Base-by-base conservation (phyloP, 2,329 filamentous ascomycete genomes). In the Ascomycota sp. region DNA sequence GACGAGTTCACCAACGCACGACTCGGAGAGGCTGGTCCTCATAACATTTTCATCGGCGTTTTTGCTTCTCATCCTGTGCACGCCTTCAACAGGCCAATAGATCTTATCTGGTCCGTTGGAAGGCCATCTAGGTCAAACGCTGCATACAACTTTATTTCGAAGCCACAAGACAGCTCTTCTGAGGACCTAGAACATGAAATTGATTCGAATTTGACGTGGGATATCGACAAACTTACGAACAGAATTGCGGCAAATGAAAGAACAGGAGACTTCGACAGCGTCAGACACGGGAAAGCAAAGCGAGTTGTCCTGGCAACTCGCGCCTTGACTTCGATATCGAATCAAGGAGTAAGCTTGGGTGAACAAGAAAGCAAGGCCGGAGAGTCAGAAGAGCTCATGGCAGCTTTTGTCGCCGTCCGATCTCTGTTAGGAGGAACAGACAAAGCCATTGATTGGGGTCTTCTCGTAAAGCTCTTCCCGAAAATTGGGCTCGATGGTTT, bases 401-500 rank as follows among this genome's bases (percentile, higher is more conserved):
- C 67, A 12, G 64, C 68, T 3, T 68, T 74, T 37, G 54, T 75
- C 33, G 62, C 66, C 10, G 55, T 74, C 28, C 61, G 64, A 12
- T 64, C 64, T 7, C 50, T 76, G 7, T 52, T 72, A 6, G 72
- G 72, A 8, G 72, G 72, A 6, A 56, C 70, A 9, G 65, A 70
- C 39, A 61, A 65, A 41, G 54, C 58, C 2, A 56, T 72, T 16
- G 72, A 76, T 42, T 74, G 70, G 62, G 69, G 69, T 8, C 43
- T 74, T 29, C 52, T 74, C 37, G 48, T 65, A 41, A 58, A 58
- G 16, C 48, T 70, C 10, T 74, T 71, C 43, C 71, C 68, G 1
- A 54, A 58, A 10, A 56, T 61, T 33, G 62, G 59, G 6, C 51
- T 69, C 9, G 60, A 57, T 25, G 57, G 56, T 9, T 49, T 76